Conservation (phyloP, 768 basidiomycete genomes). For the Mycena filopes region DNA sequence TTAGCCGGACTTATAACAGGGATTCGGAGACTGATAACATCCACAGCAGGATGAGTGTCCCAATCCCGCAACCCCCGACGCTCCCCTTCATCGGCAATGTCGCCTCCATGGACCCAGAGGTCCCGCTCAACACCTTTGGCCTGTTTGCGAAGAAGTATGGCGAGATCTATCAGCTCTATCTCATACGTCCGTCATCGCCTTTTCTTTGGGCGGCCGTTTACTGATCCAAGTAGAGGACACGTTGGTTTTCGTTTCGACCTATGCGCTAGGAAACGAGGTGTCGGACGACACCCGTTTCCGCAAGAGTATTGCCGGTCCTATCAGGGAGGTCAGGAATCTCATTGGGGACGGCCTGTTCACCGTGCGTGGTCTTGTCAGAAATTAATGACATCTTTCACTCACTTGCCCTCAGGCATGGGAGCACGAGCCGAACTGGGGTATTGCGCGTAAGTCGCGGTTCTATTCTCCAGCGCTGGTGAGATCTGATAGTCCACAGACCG, state of each 20-base stretch:
- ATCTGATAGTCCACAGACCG: conserved; percentile 39
- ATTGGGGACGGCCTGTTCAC: conserved; percentile 57
- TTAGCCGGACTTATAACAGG: no score
- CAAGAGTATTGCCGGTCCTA: conserved; percentile 46
- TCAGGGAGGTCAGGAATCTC: conserved; percentile 47
- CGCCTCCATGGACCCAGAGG: conserved; percentile 45
- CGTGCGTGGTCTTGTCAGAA: conserved; percentile 33
- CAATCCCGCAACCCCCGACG: conserved; percentile 53
- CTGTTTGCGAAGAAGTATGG: conserved; percentile 52
- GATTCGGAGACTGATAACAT: no score
- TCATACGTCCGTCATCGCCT: no score
- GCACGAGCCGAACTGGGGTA: conserved; percentile 58
- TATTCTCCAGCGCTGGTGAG: no score
- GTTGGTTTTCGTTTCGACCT: conserved; percentile 43
- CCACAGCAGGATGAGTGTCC: conserved; percentile 43
- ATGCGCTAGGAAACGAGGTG: conserved; percentile 51
- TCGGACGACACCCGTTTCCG: conserved; percentile 55
- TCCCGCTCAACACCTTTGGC: conserved; percentile 46
- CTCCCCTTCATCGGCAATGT: conserved; percentile 55
- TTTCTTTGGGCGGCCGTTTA: no score
- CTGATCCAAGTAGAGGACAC: conserved; percentile 35
- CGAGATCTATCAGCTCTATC: conserved; percentile 54
- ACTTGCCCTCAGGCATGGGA: conserved; percentile 43
- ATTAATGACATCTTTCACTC: neutral
- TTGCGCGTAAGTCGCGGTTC: conserved; percentile 48